Evolutionary conservation across 2,329 filamentous ascomycete genomes (phyloP), one percentile per base, ranked within the genome.

Genomic region (Venturia effusa): DNA sequence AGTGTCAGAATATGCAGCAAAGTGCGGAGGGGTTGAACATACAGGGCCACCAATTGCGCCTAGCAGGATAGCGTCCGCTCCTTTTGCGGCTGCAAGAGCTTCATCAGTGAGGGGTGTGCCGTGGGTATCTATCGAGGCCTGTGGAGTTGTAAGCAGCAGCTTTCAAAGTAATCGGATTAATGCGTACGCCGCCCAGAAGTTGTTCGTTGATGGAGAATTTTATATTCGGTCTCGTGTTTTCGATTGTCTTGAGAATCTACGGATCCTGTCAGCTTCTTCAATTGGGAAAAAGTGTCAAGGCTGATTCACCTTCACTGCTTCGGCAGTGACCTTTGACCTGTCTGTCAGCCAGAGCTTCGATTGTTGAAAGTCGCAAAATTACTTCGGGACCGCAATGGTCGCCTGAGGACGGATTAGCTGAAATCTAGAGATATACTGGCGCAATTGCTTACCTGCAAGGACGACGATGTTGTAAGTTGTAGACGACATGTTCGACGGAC

Each of bases 11-110:
- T n/a, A 27, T 66, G 22, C 61, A 60, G 22, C 27, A 11, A 51
- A 13, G 30, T n/a, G 61, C 45, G 54, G 57, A 30, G 34, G 40
- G 60, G 27, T 45, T 19, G 34, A 54, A 72, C 79, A 62, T 82
- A 85, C 83, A 41, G 94, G 93, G n/a, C 93, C 93, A 69, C 93
- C 93, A 72, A 97, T 95, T 69, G 93, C 91, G 69, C 92, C 93
- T 63, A 97, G 86, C 66, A 97, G 86, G 66, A 97, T 88, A 45
- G 92, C 93, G 76, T 96, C 89, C 67, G 92, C 92, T 61, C 83
- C 80, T 77, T 95, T 92, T 69, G 91, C 92, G 41, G 91, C 92
- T 17, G 79, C 79, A 70, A 97, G 88, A 67, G 92, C 90, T 71
- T 88, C 85, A 70, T 94, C 87, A 62, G 92, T 96, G 66, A 97